These are phyloP conservation scores for Vaccinium corymbosum DNA, from an alignment of 148 eudicot genomes.

Conservation along the genomic window DNA sequence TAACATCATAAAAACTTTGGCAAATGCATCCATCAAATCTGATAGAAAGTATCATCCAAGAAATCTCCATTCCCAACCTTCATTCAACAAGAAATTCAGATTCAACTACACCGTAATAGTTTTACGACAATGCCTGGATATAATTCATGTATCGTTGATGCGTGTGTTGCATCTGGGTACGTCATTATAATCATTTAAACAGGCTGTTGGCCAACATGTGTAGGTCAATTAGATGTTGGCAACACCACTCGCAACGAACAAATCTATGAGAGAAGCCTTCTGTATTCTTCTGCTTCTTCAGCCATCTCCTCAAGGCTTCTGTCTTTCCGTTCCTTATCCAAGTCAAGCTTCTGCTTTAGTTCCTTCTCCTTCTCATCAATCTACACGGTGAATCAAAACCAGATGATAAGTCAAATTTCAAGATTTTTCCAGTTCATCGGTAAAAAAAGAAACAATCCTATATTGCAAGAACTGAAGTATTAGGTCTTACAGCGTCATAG, in stretches of 20 bases:
- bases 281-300: constrained; percentile 72
- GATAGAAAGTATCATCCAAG: neutral
- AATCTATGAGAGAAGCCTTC: constrained; percentile 50
- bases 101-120: neutral
- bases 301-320: constrained; percentile 79
- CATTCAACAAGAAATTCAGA: neutral
- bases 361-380: constrained; percentile 85
- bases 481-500: constrained; percentile 72
- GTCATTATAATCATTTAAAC: neutral
- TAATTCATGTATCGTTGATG: neutral
- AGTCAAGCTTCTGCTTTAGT: constrained; percentile 71
- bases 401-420: neutral
- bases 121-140: neutral
- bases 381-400: constrained; percentile 31
- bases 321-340: constrained; percentile 87
- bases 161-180: neutral
- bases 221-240: constrained; percentile 1
- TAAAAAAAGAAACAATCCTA: neutral
- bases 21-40: neutral
- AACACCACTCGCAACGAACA: neutral
- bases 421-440: constrained; percentile 1
- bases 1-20: neutral
- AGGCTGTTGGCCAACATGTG: neutral
- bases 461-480: neutral
- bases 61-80: neutral